Conservation (phyloP, 306 rosid species). For the Cicer bijugum region DNA sequence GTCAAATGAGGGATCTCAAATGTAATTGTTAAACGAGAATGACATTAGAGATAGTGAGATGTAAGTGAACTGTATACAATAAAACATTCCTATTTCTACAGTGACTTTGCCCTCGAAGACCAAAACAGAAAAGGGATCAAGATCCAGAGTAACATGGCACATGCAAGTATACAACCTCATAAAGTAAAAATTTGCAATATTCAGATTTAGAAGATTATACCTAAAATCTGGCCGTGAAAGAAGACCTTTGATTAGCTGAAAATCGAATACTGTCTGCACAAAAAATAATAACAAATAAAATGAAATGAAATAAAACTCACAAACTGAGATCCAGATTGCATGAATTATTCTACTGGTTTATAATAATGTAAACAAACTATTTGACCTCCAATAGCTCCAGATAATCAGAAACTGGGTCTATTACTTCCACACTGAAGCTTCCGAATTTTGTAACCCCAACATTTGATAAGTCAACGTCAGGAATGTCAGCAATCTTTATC, state of each 20-base stretch:
- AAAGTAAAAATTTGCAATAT: conserved; percentile 34
- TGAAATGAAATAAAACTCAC: conserved; percentile 12
- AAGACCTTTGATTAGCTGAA: conserved; percentile 77
- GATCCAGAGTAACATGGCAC: conserved; percentile 20
- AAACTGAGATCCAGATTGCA: conserved; percentile 39
- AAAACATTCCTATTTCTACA: neutral
- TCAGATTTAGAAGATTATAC: conserved; percentile 48
- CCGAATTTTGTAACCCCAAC: conserved; percentile 74
- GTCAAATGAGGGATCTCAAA: conserved; percentile 17
- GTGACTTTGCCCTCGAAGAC: neutral
- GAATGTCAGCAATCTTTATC: conserved; percentile 83
- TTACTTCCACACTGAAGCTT: conserved; percentile 85
- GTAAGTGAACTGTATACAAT: neutral
- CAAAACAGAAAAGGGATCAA: conserved; percentile 20
- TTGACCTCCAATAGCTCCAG: conserved; percentile 88
- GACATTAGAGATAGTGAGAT: conserved; percentile 2
- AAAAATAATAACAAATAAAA: conserved; percentile 31
- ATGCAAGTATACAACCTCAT: neutral
- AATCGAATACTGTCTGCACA: conserved; percentile 87
- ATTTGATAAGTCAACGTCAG: conserved; percentile 83
- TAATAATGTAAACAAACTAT: conserved; percentile 36
- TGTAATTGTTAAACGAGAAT: neutral
- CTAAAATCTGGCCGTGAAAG: conserved; percentile 80
- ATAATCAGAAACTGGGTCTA: conserved; percentile 92
- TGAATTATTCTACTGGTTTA: conserved; percentile 38